Evolutionary conservation across 225 moss, liverwort and hornwort genomes (phyloP), one percentile per base, ranked within the genome.

Genomic region (Bryoerythrophyllum caledonicum): DNA sequence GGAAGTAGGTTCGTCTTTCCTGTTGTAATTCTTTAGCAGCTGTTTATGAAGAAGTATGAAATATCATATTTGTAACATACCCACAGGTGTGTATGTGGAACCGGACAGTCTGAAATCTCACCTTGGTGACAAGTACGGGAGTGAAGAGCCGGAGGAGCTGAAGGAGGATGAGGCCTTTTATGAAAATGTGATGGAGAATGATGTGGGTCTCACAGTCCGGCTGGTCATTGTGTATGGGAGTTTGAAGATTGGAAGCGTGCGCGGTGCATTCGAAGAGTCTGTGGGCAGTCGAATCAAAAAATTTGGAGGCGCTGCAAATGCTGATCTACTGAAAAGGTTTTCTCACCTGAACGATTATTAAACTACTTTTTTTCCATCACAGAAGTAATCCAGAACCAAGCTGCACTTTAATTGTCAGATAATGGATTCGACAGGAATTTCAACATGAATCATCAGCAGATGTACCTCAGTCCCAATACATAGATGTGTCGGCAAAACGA

Each of bases 231-330:
- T 90, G 1, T 99, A 91, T 71, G 89, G 93, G 52, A 89, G 81
- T 77, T 84, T 99, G 74, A 94, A 95, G 82, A 95, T 93, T 4
- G 85, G 86, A 68, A 89, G 85, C 72, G 90, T 99, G 74, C 92
- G 95, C 19, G 80, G 86, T 67, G 91, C 95, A n/a, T 95, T 99
- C 76, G 97, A 95, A 82, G 91, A 88, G 53, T 99, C 97, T 8
- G 87, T 99, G n/a, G 97, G 97, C 72, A 87, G 73, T 48, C 86
- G 94, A 65, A 82, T 99, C 60, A 91, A 94, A 79, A 94, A 93
- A 68, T 94, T 99, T 63, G 85, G 86, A 72, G 88, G 90, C 56
- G 76, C 82, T 25, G 85, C 85, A 70, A 85, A 93, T 80, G 82
- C 70, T 27, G 91, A 86, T 53, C 88, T 99, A 10, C 90, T 99